These are phyloP conservation scores for Ilex paraguariensis DNA, from an alignment of 305 asterid species.

Conservation along the genomic window DNA sequence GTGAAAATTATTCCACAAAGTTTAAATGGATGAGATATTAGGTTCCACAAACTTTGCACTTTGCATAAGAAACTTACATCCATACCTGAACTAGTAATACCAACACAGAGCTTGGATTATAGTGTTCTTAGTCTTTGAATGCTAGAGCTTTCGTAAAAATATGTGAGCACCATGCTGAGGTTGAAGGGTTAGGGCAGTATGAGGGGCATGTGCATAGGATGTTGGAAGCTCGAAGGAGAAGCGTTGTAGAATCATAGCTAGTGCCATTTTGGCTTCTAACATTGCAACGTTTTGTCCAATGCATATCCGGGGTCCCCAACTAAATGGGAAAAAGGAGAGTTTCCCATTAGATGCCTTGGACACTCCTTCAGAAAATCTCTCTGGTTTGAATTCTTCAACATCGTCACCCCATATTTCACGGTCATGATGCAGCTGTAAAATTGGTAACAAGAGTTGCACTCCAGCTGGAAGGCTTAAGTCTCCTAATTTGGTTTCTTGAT, in stretches of 20 bases:
- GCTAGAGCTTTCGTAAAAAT: too few relatives aligned
- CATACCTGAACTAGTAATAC: too few relatives aligned
- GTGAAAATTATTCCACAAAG: too few relatives aligned
- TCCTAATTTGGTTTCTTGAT: background rate
- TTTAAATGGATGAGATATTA: too few relatives aligned
- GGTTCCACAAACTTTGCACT: too few relatives aligned
- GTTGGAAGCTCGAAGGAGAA: too few relatives aligned
- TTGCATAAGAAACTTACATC: too few relatives aligned
- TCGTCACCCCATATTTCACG: constrained; percentile 1
- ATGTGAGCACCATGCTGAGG: too few relatives aligned
- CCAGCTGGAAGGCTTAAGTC: background rate
- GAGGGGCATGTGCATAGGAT: too few relatives aligned
- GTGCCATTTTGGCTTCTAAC: background rate
- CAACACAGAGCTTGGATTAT: too few relatives aligned
- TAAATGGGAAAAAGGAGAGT: background rate
- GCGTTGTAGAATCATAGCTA: background rate
- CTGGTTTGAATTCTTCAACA: background rate
- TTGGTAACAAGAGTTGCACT: background rate
- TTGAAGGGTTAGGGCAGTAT: too few relatives aligned
- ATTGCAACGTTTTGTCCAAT: constrained; percentile 3
- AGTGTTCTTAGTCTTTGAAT: too few relatives aligned
- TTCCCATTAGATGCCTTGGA: background rate
- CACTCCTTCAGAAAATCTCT: background rate
- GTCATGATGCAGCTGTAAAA: background rate
- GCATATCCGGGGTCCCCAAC: background rate